phyloP scores from a whole-genome alignment of 768 basidiomycete species.

The Lentinus brumalis region DNA sequence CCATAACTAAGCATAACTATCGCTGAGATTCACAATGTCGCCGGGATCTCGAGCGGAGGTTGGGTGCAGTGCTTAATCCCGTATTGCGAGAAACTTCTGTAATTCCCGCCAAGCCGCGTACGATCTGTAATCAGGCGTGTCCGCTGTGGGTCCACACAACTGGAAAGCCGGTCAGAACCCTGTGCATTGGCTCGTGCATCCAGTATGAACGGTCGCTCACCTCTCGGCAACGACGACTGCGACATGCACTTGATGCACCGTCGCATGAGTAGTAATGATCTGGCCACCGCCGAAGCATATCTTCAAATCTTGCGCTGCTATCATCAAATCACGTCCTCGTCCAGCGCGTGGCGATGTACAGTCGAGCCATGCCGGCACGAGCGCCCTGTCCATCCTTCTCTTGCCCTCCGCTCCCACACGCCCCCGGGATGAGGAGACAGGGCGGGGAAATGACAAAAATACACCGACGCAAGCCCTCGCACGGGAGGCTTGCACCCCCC shows the following conservation, averaged over 20 bases:
- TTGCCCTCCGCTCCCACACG: background rate
- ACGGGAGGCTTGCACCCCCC: background rate
- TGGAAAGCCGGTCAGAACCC: too few relatives aligned
- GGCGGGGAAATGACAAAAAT: background rate
- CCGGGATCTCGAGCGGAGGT: background rate
- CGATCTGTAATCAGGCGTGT: too few relatives aligned
- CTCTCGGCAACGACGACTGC: too few relatives aligned
- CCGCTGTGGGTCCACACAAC: too few relatives aligned
- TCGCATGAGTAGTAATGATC: background rate
- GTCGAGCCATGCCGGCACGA: background rate
- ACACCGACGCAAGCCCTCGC: background rate
- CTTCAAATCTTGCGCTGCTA: background rate
- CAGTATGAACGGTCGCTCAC: too few relatives aligned
- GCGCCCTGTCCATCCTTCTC: too few relatives aligned
- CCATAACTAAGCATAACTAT: background rate
- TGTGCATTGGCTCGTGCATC: too few relatives aligned
- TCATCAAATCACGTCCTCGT: background rate
- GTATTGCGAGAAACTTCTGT: background rate
- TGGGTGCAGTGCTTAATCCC: too few relatives aligned
- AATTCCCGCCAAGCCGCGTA: background rate
- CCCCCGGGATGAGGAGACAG: background rate
- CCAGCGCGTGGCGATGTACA: background rate
- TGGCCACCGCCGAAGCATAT: background rate
- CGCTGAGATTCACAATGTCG: background rate
- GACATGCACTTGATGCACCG: background rate